Base-by-base conservation (phyloP, 2,329 filamentous ascomycete genomes). In the Hirsutella rhossiliensis region DNA sequence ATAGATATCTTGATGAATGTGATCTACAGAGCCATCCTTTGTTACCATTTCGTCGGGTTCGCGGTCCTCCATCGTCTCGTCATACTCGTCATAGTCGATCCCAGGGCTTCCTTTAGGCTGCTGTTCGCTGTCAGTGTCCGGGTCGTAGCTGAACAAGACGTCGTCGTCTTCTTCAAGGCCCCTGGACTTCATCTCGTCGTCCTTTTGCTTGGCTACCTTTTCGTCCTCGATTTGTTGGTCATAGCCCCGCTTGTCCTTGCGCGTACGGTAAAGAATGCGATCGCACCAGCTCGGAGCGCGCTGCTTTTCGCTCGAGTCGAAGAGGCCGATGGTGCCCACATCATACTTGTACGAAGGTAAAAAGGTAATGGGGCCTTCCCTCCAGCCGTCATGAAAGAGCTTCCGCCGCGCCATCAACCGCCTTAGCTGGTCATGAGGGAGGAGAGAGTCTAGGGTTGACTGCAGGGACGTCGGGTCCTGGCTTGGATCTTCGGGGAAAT, bases 281-380 rank as follows among this genome's bases (percentile, higher is more conserved):
- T 98, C 92, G 60, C 92, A 98, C 90, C 92, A 98, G 58, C 88
- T 95, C 3, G 92, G 92, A 2, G 86, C 84, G 43, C 94, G 77
- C 50, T 82, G 82, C 67, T 98, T 98, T 59, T 97, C 92, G 52
- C 89, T 95, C 0, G 89, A 87, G 64, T 98, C 94, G 59, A 96
- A 98, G 28, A 88, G 75, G 2, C 86, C 86, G 29, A 95, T 78
- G 28, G 84, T 94, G n/a, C 92, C 92, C 27, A 95, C 73, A 56
- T 98, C 94, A 54, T 98, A 98, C 62, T 98, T 98, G 64, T 98
- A 98, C 0, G 92, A 94, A 2, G 92, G 92, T 15, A 97, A 61
- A 56, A 98, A 98, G 1, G 78, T 78, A 45, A 98, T 89, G 1
- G 79, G 72, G 0, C 89, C 92, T 68, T 98, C 92, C 42, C 76